Percentiles rank a stretch among this genome's conserved stretches.
These are phyloP conservation scores for Wickerhamiella spandovensis DNA, from an alignment of 805 yeast species.

Conservation along the genomic window DNA sequence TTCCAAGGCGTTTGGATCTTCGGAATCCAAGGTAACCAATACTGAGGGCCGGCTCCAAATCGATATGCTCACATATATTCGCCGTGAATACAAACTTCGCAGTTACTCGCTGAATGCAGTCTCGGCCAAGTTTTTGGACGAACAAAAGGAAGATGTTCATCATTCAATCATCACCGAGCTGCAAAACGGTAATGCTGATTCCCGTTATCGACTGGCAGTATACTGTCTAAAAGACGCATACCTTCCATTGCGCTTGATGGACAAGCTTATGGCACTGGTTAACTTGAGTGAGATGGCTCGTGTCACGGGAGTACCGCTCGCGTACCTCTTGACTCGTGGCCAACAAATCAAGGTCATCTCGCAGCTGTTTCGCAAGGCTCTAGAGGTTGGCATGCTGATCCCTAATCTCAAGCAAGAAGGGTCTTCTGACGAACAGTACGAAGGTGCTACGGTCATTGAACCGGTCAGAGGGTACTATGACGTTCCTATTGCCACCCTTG, in stretches of 20 bases:
- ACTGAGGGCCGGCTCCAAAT: slow-evolving; percentile 94
- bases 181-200: slow-evolving; percentile 83
- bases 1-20: slow-evolving; percentile 91
- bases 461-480: slow-evolving; percentile 93
- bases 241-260: slow-evolving; percentile 73
- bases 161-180: slow-evolving; percentile 91
- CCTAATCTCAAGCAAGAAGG: slow-evolving; percentile 82
- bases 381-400: slow-evolving; percentile 71
- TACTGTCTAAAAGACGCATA: slow-evolving; percentile 95
- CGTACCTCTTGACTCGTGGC: slow-evolving; percentile 78
- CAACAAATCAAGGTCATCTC: slow-evolving; percentile 97
- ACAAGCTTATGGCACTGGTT: slow-evolving; percentile 89
- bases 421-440: slow-evolving; percentile 77
- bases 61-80: slow-evolving; percentile 83
- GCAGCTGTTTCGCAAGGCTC: slow-evolving; percentile 85
- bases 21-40: slow-evolving; percentile 82
- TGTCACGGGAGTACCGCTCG: slow-evolving; percentile 96
- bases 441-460: slow-evolving; percentile 98
- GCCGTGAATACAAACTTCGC: slow-evolving; percentile 87
- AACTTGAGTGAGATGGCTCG: slow-evolving; percentile 99
- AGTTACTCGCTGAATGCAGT: slow-evolving; percentile 93
- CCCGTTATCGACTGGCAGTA: slow-evolving; percentile 89
- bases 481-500: slow-evolving; percentile 93
- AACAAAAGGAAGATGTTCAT: slow-evolving; percentile 96
- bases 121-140: slow-evolving; percentile 82